A percentile compares a stretch with the other conserved stretches of the same genome.
phyloP scores from a whole-genome alignment of 805 yeast species.

The Candida khao-thaluensis region DNA sequence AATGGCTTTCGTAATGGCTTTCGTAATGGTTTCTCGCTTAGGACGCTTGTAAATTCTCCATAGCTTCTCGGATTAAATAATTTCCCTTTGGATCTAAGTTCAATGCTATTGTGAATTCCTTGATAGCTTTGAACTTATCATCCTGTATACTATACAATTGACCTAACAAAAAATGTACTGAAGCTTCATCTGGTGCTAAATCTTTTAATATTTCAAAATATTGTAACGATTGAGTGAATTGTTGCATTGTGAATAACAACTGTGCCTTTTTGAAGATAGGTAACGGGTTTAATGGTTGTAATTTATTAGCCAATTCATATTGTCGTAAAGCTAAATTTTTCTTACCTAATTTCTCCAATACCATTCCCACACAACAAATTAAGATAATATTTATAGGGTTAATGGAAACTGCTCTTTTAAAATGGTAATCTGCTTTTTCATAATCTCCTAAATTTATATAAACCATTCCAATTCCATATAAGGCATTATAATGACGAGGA shows the following conservation, averaged over 20 bases:
- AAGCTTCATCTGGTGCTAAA: conserved; percentile 91
- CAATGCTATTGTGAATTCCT: conserved; percentile 83
- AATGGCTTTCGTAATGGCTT: too few species aligned
- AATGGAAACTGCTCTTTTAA: conserved; percentile 80
- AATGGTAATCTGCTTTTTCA: conserved; percentile 79
- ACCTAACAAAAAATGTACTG: conserved; percentile 87
- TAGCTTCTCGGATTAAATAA: conserved; percentile 79
- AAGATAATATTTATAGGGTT: conserved; percentile 89
- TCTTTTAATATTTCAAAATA: conserved; percentile 71
- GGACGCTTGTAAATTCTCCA: conserved; percentile 48
- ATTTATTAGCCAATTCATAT: conserved; percentile 75
- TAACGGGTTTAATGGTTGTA: conserved; percentile 83
- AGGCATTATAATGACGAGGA: conserved; percentile 85
- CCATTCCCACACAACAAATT: conserved; percentile 92
- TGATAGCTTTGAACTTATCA: conserved; percentile 73
- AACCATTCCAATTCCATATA: conserved; percentile 95
- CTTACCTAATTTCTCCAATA: conserved; percentile 71
- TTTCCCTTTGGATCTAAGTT: conserved; percentile 91
- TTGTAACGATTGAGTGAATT: conserved; percentile 67
- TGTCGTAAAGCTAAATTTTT: conserved; percentile 72
- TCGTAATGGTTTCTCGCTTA: too few species aligned
- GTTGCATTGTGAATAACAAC: conserved; percentile 65
- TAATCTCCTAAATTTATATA: conserved; percentile 82
- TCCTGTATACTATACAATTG: conserved; percentile 77
- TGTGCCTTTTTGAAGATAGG: conserved; percentile 90